These are phyloP conservation scores for Liriodendron chinense DNA, from an alignment of 164 flowering plant genomes.

Conservation along the genomic window DNA sequence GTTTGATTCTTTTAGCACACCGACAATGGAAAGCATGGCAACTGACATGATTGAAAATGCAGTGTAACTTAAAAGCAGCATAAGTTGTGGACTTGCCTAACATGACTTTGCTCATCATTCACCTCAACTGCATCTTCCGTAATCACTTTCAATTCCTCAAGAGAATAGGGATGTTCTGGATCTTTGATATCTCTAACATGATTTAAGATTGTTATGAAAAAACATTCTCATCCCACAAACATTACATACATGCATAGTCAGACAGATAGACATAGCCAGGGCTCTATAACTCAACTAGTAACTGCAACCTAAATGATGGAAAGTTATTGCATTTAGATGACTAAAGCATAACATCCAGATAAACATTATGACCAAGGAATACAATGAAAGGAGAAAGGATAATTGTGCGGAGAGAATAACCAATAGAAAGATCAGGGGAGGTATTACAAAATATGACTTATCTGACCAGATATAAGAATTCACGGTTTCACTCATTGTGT, in stretches of 20 bases:
- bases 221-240: background rate
- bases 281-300: too few species aligned
- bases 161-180: slow-evolving; percentile 89
- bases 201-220: slow-evolving; percentile 56
- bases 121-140: slow-evolving; percentile 88
- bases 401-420: too few species aligned
- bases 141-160: slow-evolving; percentile 87
- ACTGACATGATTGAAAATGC: background rate
- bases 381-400: too few species aligned
- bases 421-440: too few species aligned
- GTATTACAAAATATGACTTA: too few species aligned
- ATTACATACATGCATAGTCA: background rate
- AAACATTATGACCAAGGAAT: too few species aligned
- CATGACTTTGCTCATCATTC: slow-evolving; percentile 53
- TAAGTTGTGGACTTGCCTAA: slow-evolving; percentile 37
- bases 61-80: background rate
- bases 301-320: too few species aligned
- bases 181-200: slow-evolving; percentile 89
- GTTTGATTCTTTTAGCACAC: background rate
- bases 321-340: too few species aligned
- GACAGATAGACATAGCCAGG: too few species aligned
- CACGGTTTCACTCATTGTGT: too few species aligned
- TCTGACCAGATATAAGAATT: too few species aligned
- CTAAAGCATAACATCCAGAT: too few species aligned
- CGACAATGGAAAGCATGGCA: background rate